A percentile compares a stretch with the other conserved stretches of the same genome.
phyloP scores from a whole-genome alignment of 2,329 filamentous ascomycete genomes.

The Stagonosporopsis chrysanthemi region DNA sequence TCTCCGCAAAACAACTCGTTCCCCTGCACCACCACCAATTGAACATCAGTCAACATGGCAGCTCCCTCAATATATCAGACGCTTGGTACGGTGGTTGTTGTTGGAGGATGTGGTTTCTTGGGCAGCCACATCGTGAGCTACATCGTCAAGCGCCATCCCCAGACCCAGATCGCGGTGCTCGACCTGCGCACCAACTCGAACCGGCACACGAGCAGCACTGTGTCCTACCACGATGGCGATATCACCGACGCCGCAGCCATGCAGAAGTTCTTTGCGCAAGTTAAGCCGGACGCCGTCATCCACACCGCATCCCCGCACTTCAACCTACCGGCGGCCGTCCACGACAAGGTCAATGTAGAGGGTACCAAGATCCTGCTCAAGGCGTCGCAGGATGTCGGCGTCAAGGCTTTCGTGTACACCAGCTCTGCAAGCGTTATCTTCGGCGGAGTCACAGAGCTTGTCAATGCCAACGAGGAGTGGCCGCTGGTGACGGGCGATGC shows the following conservation, averaged over 20 bases:
- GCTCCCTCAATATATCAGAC: slow-evolving; percentile 33
- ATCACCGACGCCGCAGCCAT: slow-evolving; percentile 56
- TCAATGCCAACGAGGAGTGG: slow-evolving; percentile 60
- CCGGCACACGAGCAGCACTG: slow-evolving; percentile 50
- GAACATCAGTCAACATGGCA: slow-evolving; percentile 28
- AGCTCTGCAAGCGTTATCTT: slow-evolving; percentile 60
- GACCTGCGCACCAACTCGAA: slow-evolving; percentile 55
- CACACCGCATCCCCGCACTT: slow-evolving; percentile 59
- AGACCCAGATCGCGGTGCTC: slow-evolving; percentile 56
- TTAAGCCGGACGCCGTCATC: slow-evolving; percentile 58
- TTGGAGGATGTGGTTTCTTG: slow-evolving; percentile 61
- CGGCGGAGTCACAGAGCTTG: slow-evolving; percentile 54
- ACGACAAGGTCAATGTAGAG: slow-evolving; percentile 60
- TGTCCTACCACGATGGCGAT: slow-evolving; percentile 60
- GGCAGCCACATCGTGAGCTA: slow-evolving; percentile 60
- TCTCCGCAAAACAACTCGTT: slow-evolving; percentile 27
- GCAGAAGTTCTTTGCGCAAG: slow-evolving; percentile 51
- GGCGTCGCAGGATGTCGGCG: slow-evolving; percentile 56
- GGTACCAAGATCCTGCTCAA: slow-evolving; percentile 59
- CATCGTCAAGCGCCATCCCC: slow-evolving; percentile 51
- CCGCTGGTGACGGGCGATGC: slow-evolving; percentile 54
- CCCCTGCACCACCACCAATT: slow-evolving; percentile 21
- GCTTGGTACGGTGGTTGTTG: slow-evolving; percentile 57
- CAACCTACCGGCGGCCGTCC: slow-evolving; percentile 49
- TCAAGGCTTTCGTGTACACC: slow-evolving; percentile 63